Conservation (phyloP, 495 filamentous ascomycete genomes). For the Hypoxylon crocopeplum region DNA sequence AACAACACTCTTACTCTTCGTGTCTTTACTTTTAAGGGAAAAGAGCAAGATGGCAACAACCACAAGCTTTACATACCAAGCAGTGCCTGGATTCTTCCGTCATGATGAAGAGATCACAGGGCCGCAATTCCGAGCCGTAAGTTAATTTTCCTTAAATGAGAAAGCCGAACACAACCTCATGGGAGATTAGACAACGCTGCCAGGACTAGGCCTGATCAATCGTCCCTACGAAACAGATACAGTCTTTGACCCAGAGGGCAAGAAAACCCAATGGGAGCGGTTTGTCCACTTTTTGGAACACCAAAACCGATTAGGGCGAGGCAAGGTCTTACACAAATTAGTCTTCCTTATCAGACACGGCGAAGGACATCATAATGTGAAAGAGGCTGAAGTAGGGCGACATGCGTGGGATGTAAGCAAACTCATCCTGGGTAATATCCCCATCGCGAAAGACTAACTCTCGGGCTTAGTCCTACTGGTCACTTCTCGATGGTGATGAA, state of each 20-base stretch:
- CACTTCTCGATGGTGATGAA: slow-evolving; percentile 70
- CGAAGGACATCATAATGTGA: slow-evolving; percentile 47
- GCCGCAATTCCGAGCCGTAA: slow-evolving; percentile 25
- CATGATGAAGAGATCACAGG: slow-evolving; percentile 26
- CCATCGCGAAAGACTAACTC: not conserved
- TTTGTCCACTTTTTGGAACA: slow-evolving; percentile 40
- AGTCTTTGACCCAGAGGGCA: slow-evolving; percentile 17
- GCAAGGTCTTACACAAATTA: slow-evolving; percentile 40
- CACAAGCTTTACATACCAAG: slow-evolving; percentile 1
- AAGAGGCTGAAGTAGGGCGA: slow-evolving; percentile 44
- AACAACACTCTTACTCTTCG: not conserved
- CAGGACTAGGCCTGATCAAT: slow-evolving; percentile 42
- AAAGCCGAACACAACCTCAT: not conserved
- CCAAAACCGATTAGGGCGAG: slow-evolving; percentile 28
- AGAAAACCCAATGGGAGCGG: slow-evolving; percentile 40
- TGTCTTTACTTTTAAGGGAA: not conserved
- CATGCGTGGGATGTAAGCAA: slow-evolving; percentile 44
- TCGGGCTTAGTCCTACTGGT: slow-evolving; percentile 64
- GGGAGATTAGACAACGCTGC: slow-evolving; percentile 25
- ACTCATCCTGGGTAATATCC: not conserved
- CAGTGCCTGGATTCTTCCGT: slow-evolving; percentile 20
- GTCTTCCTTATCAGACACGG: slow-evolving; percentile 46
- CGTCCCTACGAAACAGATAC: slow-evolving; percentile 40
- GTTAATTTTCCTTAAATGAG: not conserved
- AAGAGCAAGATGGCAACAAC: not conserved